Base-by-base conservation (phyloP, 108 stramenopile genomes). In the Cyclotella choctawhatcheeana region DNA sequence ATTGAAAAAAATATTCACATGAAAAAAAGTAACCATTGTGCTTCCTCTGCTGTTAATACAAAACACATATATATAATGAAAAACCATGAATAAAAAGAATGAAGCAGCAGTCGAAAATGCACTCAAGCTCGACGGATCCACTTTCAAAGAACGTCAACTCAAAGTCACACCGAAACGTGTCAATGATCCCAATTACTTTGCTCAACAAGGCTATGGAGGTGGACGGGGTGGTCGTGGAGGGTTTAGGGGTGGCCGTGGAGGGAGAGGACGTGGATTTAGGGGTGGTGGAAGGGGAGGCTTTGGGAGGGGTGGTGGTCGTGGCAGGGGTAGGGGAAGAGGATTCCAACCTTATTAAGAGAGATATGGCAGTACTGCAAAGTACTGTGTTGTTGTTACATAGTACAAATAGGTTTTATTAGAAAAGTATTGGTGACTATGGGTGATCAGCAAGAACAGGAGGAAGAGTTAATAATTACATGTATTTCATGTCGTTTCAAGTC, bases 31-130 rank as follows among this genome's bases (percentile, higher is more conserved):
- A 63, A 59, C 32, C 21, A 65, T 6, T 6, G 6, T 58, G n/a
- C n/a, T n/a, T n/a, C n/a, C 8, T 58, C 17, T 58, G 13, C 14
- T 58, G 14, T n/a, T n/a, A n/a, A n/a, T n/a, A n/a, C n/a, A n/a
- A n/a, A n/a, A n/a, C n/a, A n/a, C n/a, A n/a, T n/a, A n/a, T n/a
- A n/a, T n/a, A 21, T 7, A 29, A 27, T 27, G 29, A 21, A 14
- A 30, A n/a, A n/a, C n/a, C 20, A 25, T 5, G 64, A 13, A 59
- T 56, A 63, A 44, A 30, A 45, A 93, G 87, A 76, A 85, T 24
- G 95, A 93, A 58, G 89, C 85, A 37, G 86, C 93, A 1, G 95
- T 96, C n/a, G 94, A 96, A 59, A 93, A 94, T 76, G 97, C 97
- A 10, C 50, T 97, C 54, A 89, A 94, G 55, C 72, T 99, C 58